phyloP scores from a whole-genome alignment of 495 filamentous ascomycete genomes.

The Xeromyces bisporus region DNA sequence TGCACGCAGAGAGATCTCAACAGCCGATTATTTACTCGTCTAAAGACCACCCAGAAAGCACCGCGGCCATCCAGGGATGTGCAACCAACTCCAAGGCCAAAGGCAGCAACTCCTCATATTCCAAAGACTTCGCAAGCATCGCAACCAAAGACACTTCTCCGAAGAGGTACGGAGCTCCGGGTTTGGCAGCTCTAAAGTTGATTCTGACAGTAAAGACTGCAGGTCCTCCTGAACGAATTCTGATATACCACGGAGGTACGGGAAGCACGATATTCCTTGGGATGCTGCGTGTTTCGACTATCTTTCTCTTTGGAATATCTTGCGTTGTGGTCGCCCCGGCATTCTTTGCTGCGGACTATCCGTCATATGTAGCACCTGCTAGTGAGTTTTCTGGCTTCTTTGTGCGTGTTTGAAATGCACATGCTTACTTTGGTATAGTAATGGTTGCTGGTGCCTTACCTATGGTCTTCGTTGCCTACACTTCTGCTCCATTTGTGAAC shows the following conservation, averaged over 20 bases:
- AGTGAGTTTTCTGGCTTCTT: constrained; percentile 21
- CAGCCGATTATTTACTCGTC: constrained; percentile 13
- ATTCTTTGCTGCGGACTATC: constrained; percentile 33
- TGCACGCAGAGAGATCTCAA: constrained; percentile 13
- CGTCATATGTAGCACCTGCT: constrained; percentile 25
- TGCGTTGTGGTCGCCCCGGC: constrained; percentile 41
- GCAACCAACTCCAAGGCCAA: constrained; percentile 6
- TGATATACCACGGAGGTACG: constrained; percentile 60
- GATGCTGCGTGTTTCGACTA: constrained; percentile 48
- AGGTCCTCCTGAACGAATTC: constrained; percentile 38
- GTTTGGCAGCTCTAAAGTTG: constrained; percentile 3
- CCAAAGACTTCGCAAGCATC: constrained; percentile 5
- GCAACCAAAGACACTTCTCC: constrained; percentile 12
- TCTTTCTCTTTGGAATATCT: constrained; percentile 52
- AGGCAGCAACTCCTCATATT: constrained; percentile 5
- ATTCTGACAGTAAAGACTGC: constrained; percentile 1
- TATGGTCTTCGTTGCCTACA: constrained; percentile 46
- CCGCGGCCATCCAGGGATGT: constrained; percentile 14
- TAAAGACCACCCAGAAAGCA: constrained; percentile 15
- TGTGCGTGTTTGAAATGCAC: too few relatives aligned
- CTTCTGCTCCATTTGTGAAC: constrained; percentile 52
- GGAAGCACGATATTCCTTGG: constrained; percentile 47
- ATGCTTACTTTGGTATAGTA: constrained; percentile 20
- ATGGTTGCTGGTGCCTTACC: constrained; percentile 44
- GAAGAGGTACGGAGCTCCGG: constrained; percentile 15